These are phyloP conservation scores for Neoarthrinium moseri DNA, from an alignment of 2,329 filamentous ascomycete genomes.

Conservation along the genomic window DNA sequence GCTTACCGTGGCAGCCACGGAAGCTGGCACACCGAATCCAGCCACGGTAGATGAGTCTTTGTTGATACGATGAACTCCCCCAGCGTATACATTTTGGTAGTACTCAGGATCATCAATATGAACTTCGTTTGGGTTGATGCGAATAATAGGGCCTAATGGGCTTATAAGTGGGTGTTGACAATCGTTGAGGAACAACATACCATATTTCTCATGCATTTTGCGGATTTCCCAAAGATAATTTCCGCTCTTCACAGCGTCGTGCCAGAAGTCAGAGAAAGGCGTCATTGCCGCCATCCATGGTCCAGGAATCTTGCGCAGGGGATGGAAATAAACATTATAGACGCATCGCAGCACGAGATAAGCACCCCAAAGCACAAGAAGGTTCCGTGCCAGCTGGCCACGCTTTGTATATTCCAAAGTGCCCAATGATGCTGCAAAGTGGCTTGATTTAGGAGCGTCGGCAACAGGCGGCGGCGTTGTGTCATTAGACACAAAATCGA, in stretches of 20 bases:
- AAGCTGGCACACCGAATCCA: conserved; percentile 1
- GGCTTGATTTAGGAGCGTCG: no score
- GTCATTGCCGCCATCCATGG: conserved; percentile 22
- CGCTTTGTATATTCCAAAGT: no score
- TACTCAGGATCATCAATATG: conserved; percentile 30
- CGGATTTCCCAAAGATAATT: conserved; percentile 18
- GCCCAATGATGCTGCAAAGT: no score
- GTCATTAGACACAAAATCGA: no score
- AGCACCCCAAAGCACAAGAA: no score
- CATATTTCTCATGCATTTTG: conserved; percentile 21
- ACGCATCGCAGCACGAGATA: no score
- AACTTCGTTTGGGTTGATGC: conserved; percentile 31
- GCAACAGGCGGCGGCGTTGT: no score
- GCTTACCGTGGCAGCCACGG: background rate
- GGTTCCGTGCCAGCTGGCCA: no score
- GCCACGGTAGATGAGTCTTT: conserved; percentile 9
- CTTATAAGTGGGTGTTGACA: background rate
- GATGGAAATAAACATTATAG: conserved; percentile 3
- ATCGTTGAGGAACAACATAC: no score
- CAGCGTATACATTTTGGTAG: conserved; percentile 21
- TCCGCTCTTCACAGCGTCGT: conserved; percentile 18
- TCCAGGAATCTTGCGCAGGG: conserved; percentile 15
- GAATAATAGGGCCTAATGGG: conserved; percentile 26
- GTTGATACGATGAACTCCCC: conserved; percentile 11
- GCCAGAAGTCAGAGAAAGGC: conserved; percentile 22